These are phyloP conservation scores for Sporothrix globosa DNA, from an alignment of 2,329 filamentous ascomycete genomes.

Conservation along the genomic window DNA sequence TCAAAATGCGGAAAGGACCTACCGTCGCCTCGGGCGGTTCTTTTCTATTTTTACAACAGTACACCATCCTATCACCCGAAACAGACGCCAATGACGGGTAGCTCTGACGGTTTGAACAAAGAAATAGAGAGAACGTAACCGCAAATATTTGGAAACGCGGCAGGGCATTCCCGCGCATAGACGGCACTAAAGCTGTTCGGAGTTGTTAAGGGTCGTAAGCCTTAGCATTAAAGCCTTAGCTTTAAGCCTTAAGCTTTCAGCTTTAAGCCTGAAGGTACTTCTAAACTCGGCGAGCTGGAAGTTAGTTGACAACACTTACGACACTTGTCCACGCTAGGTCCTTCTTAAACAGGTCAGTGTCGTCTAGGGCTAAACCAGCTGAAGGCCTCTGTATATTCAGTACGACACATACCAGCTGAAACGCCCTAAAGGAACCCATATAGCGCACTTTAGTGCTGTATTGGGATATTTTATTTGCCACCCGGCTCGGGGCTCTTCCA, in stretches of 20 bases:
- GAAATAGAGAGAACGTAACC: background rate
- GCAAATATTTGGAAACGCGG: background rate
- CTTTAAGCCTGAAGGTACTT: too few relatives aligned
- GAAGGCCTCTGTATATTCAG: background rate
- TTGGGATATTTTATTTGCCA: background rate
- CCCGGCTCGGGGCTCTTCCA: constrained; percentile 9
- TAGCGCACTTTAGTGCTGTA: constrained; percentile 1
- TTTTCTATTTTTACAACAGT: constrained; percentile 11
- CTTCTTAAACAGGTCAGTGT: background rate
- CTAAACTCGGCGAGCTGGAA: too few relatives aligned
- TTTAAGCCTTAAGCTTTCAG: too few relatives aligned
- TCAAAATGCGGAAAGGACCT: too few relatives aligned
- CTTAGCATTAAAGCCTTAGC: too few relatives aligned
- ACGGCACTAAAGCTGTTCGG: background rate
- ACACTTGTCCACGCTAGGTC: background rate
- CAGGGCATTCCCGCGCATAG: constrained; percentile 13
- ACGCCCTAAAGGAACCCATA: background rate
- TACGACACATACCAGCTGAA: background rate
- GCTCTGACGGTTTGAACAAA: background rate
- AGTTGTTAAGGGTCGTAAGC: too few relatives aligned
- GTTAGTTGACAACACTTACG: background rate
- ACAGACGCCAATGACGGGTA: background rate
- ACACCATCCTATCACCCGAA: background rate
- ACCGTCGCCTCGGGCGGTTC: background rate
- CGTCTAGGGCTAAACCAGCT: background rate